Evolutionary conservation across 106 monocot genomes (phyloP).

Genomic region (Apostasia ramifera): DNA sequence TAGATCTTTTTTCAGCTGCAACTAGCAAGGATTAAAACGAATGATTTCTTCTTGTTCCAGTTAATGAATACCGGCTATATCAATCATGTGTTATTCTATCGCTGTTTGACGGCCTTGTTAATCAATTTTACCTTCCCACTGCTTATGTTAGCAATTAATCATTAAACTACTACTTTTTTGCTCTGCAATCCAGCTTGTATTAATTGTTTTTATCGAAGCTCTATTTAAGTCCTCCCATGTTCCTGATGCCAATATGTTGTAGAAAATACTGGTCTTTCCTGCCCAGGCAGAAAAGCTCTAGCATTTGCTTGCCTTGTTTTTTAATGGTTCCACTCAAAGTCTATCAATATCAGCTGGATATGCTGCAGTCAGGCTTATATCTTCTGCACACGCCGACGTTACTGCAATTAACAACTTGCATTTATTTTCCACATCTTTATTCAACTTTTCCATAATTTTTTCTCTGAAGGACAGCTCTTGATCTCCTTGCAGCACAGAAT

Average conservation of each 20-base stretch:
- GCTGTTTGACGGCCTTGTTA: no score
- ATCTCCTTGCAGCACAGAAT: conserved; percentile 53
- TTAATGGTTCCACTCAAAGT: conserved; percentile 69
- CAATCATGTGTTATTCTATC: no score
- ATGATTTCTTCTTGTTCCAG: no score
- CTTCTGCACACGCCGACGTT: conserved; percentile 68
- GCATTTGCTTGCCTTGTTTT: conserved; percentile 73
- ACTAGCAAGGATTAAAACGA: no score
- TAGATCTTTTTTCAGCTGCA: no score
- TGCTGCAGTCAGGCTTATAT: conserved; percentile 58
- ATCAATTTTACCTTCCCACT: no score
- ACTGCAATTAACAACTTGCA: conserved; percentile 54
- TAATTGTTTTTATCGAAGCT: no score
- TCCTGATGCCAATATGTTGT: conserved; percentile 45
- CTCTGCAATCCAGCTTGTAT: no score
- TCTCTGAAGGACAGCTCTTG: conserved; percentile 42
- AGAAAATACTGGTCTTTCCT: conserved; percentile 52
- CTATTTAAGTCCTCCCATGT: conserved; percentile 75
- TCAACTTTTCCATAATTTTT: conserved; percentile 56
- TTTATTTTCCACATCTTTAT: conserved; percentile 23
- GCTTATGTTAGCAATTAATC: no score
- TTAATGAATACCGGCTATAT: no score
- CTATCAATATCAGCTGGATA: conserved; percentile 61
- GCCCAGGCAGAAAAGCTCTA: conserved; percentile 59
- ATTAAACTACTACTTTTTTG: no score